Evolutionary conservation across 2,329 filamentous ascomycete genomes (phyloP), one percentile per base, ranked within the genome.

Genomic region (Aspergillus melleus): DNA sequence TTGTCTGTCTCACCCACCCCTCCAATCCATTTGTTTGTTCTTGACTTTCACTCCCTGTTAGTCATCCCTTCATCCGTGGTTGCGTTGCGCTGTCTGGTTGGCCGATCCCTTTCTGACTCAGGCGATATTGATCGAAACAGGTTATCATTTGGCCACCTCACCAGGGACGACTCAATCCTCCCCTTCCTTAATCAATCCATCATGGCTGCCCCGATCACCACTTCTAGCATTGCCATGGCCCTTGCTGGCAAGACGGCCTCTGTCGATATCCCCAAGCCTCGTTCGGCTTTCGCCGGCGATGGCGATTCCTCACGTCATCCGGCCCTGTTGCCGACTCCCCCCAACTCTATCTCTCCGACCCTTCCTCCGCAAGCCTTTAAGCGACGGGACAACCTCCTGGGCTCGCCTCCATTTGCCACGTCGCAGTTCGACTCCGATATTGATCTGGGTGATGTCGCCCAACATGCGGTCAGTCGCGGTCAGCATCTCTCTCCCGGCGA

Each of bases 291-390:
- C 63, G 63, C 69, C 59, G 61, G 56, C 61, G 69, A 70, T 69
- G 71, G 68, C 65, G 65, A 75, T 65, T 64, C 73, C 66, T 74
- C 69, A 59, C 70, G 70, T 49, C 71, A 75, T 49, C 71, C 71
- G 51, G 69, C 66, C 54, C 76, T 79, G 75, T 87, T 96, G 72
- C 92, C 90, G 64, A 97, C 94, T 75, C 94, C 94, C 73, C 94
- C 94, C 62, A 96, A 94, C 82, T 97, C 93, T 77, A 92, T 97
- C 75, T 97, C 93, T 63, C 94, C 94, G 52, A 89, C 87, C 68
- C 84, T 97, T 67, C 88, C 90, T 69, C 91, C 93, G 61, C 91
- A 94, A 70, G 90, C 89, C 70, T 86, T 90, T 73, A 90, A 89
- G 76, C 84, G 86, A 64, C 88, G 88, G 73, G 81, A 72, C 54